These are phyloP conservation scores for Peronospora farinosa DNA, from an alignment of 352 stramenopile genomes.

Conservation along the genomic window DNA sequence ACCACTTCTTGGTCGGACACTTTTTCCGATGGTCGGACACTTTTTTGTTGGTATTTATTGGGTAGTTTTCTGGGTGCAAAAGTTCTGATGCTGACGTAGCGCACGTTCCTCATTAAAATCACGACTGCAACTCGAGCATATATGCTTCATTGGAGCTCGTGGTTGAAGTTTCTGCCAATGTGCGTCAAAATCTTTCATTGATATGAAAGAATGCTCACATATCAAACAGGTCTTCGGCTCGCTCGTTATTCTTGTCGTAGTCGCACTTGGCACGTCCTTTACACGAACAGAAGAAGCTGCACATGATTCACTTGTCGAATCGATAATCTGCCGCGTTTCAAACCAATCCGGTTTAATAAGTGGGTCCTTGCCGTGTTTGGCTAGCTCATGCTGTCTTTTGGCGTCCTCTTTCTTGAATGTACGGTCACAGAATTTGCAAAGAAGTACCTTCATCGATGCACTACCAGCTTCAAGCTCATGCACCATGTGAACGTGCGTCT, in stretches of 20 bases:
- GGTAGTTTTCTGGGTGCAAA: conserved; percentile 28
- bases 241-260: not conserved
- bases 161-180: conserved; percentile 42
- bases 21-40: no score
- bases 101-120: conserved; percentile 65
- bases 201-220: conserved; percentile 30
- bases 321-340: conserved; percentile 21
- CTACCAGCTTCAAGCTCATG: conserved; percentile 49
- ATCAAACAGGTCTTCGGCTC: conserved; percentile 29
- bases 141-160: conserved; percentile 16
- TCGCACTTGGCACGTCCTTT: not conserved
- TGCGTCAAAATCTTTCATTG: conserved; percentile 23
- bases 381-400: conserved; percentile 59
- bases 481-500: conserved; percentile 82
- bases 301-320: not conserved
- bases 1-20: not conserved
- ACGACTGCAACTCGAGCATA: conserved; percentile 41
- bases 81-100: conserved; percentile 73
- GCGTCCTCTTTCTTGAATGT: conserved; percentile 76
- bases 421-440: conserved; percentile 43
- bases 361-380: conserved; percentile 76
- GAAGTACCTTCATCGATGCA: conserved; percentile 13
- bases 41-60: no score
- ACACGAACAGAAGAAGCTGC: not conserved
- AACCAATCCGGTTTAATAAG: conserved; percentile 82